Percentiles rank a stretch among this genome's conserved stretches.
phyloP scores from a whole-genome alignment of 345 rosid genomes.

The Euclidium syriacum region DNA sequence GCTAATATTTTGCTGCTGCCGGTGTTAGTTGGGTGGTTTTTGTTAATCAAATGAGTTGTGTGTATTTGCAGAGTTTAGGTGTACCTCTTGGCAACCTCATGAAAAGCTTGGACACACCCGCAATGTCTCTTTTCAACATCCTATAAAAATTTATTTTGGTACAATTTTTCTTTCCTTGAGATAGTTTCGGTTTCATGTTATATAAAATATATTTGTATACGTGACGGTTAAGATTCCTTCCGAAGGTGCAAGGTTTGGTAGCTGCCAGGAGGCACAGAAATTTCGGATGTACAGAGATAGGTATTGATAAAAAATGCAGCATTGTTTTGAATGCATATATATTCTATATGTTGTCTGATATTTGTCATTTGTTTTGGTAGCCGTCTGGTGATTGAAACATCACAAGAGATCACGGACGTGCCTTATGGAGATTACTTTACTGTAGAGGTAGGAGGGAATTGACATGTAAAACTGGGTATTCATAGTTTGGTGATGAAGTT shows the following conservation, averaged over 20 bases:
- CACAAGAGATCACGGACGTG: slow-evolving; percentile 80
- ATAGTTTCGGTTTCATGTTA: background rate
- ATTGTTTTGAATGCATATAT: slow-evolving; percentile 3
- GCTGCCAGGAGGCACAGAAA: slow-evolving; percentile 84
- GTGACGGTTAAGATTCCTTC: slow-evolving; percentile 15
- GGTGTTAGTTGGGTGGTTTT: slow-evolving; percentile 1
- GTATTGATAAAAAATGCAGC: slow-evolving; percentile 28
- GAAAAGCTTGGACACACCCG: slow-evolving; percentile 74
- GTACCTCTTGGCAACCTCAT: slow-evolving; percentile 72
- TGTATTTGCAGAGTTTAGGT: slow-evolving; percentile 61
- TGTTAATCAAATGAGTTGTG: background rate
- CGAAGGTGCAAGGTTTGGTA: slow-evolving; percentile 87
- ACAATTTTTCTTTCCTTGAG: slow-evolving; percentile 19
- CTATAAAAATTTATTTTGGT: slow-evolving; percentile 95
- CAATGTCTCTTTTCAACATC: slow-evolving; percentile 84
- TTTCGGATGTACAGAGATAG: slow-evolving; percentile 77
- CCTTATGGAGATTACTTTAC: slow-evolving; percentile 87
- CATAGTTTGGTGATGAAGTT: slow-evolving; percentile 5
- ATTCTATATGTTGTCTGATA: slow-evolving; percentile 15
- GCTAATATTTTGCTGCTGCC: slow-evolving; percentile 16
- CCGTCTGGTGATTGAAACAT: slow-evolving; percentile 74
- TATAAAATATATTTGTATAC: slow-evolving; percentile 12
- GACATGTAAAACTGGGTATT: background rate
- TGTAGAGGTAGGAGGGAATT: slow-evolving; percentile 66
- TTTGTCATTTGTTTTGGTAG: slow-evolving; percentile 37